Conservation (phyloP, 148 eudicot genomes). For the Limonium bicolor region DNA sequence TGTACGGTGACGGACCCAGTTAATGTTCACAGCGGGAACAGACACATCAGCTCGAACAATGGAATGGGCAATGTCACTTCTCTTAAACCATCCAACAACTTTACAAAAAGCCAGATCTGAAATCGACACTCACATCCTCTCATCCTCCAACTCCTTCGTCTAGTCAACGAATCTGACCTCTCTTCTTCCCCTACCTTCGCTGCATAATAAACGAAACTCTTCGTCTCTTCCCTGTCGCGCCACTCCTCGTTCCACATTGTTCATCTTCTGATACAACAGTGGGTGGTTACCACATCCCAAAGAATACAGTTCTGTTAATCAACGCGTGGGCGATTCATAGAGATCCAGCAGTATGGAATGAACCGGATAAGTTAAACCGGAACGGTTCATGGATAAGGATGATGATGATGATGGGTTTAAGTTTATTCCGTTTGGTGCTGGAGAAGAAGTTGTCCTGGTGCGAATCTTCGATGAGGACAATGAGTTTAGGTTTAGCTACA, state of each 20-base stretch:
- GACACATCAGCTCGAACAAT: conserved; percentile 4
- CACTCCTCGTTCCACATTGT: conserved; percentile 4
- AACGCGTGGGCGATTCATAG: conserved; percentile 6
- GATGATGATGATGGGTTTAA: conserved; percentile 1
- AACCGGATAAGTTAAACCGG: conserved; percentile 2
- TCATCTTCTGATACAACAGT: background rate
- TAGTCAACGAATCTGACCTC: background rate
- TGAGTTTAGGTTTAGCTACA: no score
- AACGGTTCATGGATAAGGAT: conserved; percentile 4
- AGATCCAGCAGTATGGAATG: conserved; percentile 2
- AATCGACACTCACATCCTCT: background rate
- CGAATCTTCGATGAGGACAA: no score
- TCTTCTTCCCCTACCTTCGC: background rate
- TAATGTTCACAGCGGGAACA: conserved; percentile 2
- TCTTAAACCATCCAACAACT: conserved; percentile 2
- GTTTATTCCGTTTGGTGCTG: no score
- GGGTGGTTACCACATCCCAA: background rate
- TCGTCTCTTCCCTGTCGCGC: conserved; percentile 1
- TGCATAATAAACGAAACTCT: conserved; percentile 2
- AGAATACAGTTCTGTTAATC: conserved; percentile 2
- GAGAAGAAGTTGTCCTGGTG: no score
- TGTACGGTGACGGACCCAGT: background rate
- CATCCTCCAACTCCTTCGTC: no score
- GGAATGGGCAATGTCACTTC: conserved; percentile 9
- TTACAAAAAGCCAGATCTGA: conserved; percentile 1